Evolutionary conservation across 305 asterid species (phyloP).

Genomic region (Rubia peregrina): DNA sequence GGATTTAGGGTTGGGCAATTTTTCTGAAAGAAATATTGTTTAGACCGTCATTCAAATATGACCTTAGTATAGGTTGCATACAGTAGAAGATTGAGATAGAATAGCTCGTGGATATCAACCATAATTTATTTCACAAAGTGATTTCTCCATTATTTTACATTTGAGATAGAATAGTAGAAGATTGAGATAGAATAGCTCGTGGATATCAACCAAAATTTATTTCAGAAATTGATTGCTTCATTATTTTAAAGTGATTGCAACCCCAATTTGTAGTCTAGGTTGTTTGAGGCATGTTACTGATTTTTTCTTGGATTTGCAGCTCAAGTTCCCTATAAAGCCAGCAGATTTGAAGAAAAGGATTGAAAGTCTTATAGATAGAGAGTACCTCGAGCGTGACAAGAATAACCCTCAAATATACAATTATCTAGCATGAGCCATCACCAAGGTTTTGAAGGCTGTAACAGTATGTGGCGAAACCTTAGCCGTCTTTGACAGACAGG

Average conservation of each 20-base stretch:
- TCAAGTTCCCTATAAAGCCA: slow-evolving; percentile 91
- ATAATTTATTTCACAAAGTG: neutral
- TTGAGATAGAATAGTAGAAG: neutral
- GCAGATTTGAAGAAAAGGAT: slow-evolving; percentile 95
- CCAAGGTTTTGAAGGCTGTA: slow-evolving; percentile 23
- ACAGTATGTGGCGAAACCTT: slow-evolving; percentile 24
- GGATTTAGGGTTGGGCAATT: neutral
- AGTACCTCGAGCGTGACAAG: slow-evolving; percentile 84
- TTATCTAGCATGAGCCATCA: slow-evolving; percentile 54
- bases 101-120: neutral
- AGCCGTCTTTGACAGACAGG: slow-evolving; percentile 7
- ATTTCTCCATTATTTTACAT: neutral
- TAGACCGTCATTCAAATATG: neutral
- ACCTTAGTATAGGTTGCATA: neutral
- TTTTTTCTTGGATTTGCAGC: slow-evolving; percentile 35
- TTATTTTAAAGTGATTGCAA: neutral
- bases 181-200: neutral
- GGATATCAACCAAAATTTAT: neutral
- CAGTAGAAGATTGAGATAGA: neutral
- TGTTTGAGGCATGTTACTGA: neutral
- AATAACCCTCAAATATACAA: slow-evolving; percentile 84
- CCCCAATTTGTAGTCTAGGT: neutral
- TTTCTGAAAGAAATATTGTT: neutral
- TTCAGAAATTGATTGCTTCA: neutral
- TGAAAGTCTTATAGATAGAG: slow-evolving; percentile 93